phyloP scores from a whole-genome alignment of 352 stramenopile genomes.

The Lagenidium giganteum region DNA sequence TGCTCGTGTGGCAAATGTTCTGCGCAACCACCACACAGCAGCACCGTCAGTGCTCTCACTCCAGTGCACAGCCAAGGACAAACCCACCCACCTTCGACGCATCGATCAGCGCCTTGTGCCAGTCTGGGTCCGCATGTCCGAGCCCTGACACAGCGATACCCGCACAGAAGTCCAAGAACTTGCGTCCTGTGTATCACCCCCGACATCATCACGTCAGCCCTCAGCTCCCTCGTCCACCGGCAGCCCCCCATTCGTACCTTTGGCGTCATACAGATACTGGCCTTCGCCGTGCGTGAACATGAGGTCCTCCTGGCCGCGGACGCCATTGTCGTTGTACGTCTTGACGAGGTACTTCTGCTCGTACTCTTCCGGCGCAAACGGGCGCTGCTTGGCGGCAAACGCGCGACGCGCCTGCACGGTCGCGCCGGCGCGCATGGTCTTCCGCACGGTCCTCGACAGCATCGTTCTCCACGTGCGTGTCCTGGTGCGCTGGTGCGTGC shows the following conservation, averaged over 20 bases:
- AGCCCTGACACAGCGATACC: conserved; percentile 89
- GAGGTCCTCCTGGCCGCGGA: conserved; percentile 58
- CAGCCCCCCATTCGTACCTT: conserved; percentile 36
- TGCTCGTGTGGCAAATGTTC: conserved; percentile 93
- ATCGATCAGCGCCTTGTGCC: conserved; percentile 68
- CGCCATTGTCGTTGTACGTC: conserved; percentile 75
- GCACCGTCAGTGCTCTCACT: too few relatives aligned
- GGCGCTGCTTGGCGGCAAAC: conserved; percentile 23
- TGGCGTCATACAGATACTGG: conserved; percentile 87
- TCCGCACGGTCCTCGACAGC: too few relatives aligned
- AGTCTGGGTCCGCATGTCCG: conserved; percentile 87
- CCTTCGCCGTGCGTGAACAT: conserved; percentile 87
- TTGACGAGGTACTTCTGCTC: conserved; percentile 81
- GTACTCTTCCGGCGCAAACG: conserved; percentile 53
- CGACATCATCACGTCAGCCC: background rate
- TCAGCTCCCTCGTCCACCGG: background rate
- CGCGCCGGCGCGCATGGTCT: too few relatives aligned
- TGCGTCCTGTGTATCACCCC: conserved; percentile 17
- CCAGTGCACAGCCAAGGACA: too few relatives aligned
- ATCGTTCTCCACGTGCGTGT: too few relatives aligned
- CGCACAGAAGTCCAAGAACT: conserved; percentile 92
- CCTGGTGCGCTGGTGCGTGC: conserved; percentile 1
- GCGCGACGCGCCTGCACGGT: conserved; percentile 10
- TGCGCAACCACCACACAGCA: conserved; percentile 45
- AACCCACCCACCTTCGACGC: conserved; percentile 31